A percentile compares a stretch with the other conserved stretches of the same genome.
Evolutionary conservation across 2,329 filamentous ascomycete species (phyloP).

Genomic region (Aureobasidium sp.): DNA sequence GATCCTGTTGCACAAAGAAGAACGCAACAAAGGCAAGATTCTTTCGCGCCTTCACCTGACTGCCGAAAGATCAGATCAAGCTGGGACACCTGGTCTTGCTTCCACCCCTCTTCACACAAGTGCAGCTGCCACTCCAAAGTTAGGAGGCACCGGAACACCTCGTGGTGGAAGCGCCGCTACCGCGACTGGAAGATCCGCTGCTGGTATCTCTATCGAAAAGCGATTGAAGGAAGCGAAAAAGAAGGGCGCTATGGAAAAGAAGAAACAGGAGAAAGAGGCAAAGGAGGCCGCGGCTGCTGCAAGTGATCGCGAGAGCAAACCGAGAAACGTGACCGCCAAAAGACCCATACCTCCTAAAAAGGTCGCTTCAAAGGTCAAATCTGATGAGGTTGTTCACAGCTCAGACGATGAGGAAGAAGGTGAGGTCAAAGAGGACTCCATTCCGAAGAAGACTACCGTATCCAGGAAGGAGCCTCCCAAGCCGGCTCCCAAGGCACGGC

Average conservation of each 20-base stretch:
- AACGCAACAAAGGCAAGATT: slow-evolving; percentile 53
- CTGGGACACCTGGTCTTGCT: slow-evolving; percentile 21
- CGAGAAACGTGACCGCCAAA: slow-evolving; percentile 21
- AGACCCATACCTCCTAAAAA: slow-evolving; percentile 20
- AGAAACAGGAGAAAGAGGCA: slow-evolving; percentile 33
- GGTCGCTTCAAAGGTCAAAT: slow-evolving; percentile 40
- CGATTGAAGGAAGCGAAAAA: slow-evolving; percentile 39
- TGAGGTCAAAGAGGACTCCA: slow-evolving; percentile 19
- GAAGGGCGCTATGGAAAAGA: slow-evolving; percentile 36
- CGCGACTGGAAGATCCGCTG: slow-evolving; percentile 17
- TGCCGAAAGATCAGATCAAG: slow-evolving; percentile 16
- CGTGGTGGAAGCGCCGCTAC: slow-evolving; percentile 14
- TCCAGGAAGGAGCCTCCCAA: slow-evolving; percentile 17
- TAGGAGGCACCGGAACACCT: slow-evolving; percentile 20
- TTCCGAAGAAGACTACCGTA: slow-evolving; percentile 15
- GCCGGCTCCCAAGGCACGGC: slow-evolving; percentile 5
- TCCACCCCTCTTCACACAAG: slow-evolving; percentile 24
- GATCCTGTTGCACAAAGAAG: slow-evolving; percentile 48
- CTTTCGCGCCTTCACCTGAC: slow-evolving; percentile 50
- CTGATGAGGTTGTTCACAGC: slow-evolving; percentile 44
- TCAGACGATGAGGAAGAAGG: slow-evolving; percentile 34
- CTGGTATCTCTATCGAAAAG: slow-evolving; percentile 30
- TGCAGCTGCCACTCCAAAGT: slow-evolving; percentile 22
- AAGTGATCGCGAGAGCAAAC: slow-evolving; percentile 23
- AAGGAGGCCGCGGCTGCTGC: slow-evolving; percentile 26